Base-by-base conservation (phyloP, 495 filamentous ascomycete species). In the Aspergillus avenaceus region DNA sequence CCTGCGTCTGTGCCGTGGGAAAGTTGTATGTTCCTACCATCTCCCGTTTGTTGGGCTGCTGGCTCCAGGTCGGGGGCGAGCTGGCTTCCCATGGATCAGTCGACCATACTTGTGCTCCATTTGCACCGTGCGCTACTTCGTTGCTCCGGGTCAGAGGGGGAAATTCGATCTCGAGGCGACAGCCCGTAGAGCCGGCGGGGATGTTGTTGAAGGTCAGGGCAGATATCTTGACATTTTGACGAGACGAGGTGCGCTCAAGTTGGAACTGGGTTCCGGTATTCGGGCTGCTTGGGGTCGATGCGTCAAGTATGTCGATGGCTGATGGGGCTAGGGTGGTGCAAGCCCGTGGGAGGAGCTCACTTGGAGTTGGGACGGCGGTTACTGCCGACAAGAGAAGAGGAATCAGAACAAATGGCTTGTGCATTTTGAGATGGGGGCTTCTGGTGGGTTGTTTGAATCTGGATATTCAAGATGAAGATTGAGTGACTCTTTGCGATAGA, bases 141-240 rank as follows among this genome's bases (percentile, higher is more conserved):
- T 56, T 50, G 1, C 14, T 21, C 5, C 27, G 5, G 8, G 32
- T 21, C 1, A 59, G 55, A 2, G 28, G 13, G 0, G 59, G 59
- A 25, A 58, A 48, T 1, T 47, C 38, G 34, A 58, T 38, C n/a
- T 48, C 22, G 2, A 59, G 50, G 23, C 29, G 53, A 47, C 59
- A 62, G 22, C 59, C 55, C 14, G 51, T 58, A 22, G 59, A 42
- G 22, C 45, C 41, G 11, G 26, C 8, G 34, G 59, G 55, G 42
- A 62, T 49, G 48, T 52, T 22, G 13, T 11, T 36, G 48, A 62
- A 62, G 27, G 55, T 55, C 3, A 62, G 8, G 2, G 53, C 52
- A n/a, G 46, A 50, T 23, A 49, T 34, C 6, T 41, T 18, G 2
- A 37, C 49, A 41, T 59, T 52, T 19, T 18, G 16, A 7, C 49